Conservation (phyloP, 495 filamentous ascomycete species). For the Penicillium crystallinum region DNA sequence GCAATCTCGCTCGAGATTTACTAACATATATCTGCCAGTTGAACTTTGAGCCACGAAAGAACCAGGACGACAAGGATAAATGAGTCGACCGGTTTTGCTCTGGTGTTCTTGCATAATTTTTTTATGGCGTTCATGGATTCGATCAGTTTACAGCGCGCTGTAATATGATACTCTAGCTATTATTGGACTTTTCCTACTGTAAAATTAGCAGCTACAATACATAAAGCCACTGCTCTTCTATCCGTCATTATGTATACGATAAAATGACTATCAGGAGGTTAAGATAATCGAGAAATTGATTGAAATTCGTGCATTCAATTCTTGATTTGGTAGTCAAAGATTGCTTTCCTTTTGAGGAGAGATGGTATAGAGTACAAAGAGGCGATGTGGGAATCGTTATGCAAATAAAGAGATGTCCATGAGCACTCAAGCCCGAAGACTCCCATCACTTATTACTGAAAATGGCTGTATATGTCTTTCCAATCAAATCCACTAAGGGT, state of each 20-base stretch:
- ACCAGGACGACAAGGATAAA: slow-evolving; percentile 47
- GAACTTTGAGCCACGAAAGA: slow-evolving; percentile 67
- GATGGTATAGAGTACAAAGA: slow-evolving; percentile 28
- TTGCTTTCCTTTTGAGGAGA: slow-evolving; percentile 19
- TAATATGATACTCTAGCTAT: neutral
- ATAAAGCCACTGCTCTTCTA: too few relatives aligned
- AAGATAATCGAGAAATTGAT: neutral
- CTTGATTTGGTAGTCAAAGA: slow-evolving; percentile 6
- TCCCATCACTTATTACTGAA: slow-evolving; percentile 6
- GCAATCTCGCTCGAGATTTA: neutral
- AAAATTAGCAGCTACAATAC: too few relatives aligned
- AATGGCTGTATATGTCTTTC: slow-evolving; percentile 7
- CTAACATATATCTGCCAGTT: slow-evolving; percentile 40
- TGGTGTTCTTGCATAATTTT: neutral
- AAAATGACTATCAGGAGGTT: too few relatives aligned
- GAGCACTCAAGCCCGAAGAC: neutral
- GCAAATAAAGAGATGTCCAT: slow-evolving; percentile 9
- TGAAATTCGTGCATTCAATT: slow-evolving; percentile 1
- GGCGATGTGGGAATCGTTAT: slow-evolving; percentile 20
- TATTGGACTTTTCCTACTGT: neutral
- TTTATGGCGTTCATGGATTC: neutral
- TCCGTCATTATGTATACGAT: too few relatives aligned
- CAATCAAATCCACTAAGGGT: neutral
- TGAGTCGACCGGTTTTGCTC: slow-evolving; percentile 1
- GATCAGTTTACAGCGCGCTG: neutral